Conservation (phyloP, 2,329 filamentous ascomycete genomes). For the Pseudogymnoascus sp. region DNA sequence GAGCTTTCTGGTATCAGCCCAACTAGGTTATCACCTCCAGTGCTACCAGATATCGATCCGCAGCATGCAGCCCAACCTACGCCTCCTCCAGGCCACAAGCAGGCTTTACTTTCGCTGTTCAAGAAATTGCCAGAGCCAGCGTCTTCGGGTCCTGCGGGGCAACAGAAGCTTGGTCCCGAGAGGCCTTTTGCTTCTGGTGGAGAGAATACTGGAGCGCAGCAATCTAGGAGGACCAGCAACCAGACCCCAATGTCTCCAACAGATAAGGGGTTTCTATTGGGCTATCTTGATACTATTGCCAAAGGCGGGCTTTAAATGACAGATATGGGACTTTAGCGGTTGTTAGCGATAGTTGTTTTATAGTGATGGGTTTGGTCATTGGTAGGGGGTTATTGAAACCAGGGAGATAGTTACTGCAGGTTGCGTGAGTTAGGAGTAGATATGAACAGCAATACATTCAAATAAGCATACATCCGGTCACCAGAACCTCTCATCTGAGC, state of each 20-base stretch:
- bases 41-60: neutral
- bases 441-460: neutral
- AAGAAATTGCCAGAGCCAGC: constrained; percentile 18
- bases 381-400: neutral
- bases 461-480: neutral
- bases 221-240: constrained; percentile 35
- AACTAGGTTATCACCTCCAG: constrained; percentile 24
- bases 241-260: constrained; percentile 54
- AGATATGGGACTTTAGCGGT: neutral
- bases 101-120: constrained; percentile 32
- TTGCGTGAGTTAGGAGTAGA: neutral
- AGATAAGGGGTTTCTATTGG: constrained; percentile 67
- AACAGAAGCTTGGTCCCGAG: neutral
- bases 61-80: constrained; percentile 21
- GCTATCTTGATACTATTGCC: constrained; percentile 53
- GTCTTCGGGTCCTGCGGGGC: neutral
- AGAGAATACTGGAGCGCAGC: neutral
- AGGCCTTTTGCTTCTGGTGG: neutral
- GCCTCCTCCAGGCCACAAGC: constrained; percentile 38
- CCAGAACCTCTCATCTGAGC: neutral
- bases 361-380: constrained; percentile 1
- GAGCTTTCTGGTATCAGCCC: constrained; percentile 21
- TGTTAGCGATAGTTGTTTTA: constrained; percentile 6
- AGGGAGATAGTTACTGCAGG: neutral
- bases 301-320: constrained; percentile 13